A percentile compares a stretch with the other conserved stretches of the same genome.
These are phyloP conservation scores for Malbranchea zuffiana DNA, from an alignment of 2,329 filamentous ascomycete genomes.

Conservation along the genomic window DNA sequence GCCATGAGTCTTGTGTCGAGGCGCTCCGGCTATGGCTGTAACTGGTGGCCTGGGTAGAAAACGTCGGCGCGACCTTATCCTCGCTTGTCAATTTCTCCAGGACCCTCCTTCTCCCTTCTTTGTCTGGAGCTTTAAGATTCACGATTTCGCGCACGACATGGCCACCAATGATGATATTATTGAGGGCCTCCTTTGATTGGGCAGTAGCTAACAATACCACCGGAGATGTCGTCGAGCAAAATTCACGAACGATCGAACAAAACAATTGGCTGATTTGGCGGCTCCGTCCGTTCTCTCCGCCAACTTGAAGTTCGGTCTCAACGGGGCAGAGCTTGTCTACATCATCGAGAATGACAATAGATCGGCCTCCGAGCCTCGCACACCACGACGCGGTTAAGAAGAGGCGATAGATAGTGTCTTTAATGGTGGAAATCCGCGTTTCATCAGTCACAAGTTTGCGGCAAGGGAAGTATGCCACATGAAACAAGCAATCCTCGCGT, in stretches of 20 bases:
- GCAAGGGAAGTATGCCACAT: constrained; percentile 77
- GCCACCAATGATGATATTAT: constrained; percentile 79
- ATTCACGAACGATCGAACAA: constrained; percentile 69
- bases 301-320: constrained; percentile 88
- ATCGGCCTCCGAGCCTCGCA: constrained; percentile 69
- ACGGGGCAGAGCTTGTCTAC: constrained; percentile 84
- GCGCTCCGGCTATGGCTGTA: constrained; percentile 27
- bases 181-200: constrained; percentile 82
- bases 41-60: constrained; percentile 23
- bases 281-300: constrained; percentile 85
- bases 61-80: constrained; percentile 30
- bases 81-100: constrained; percentile 63
- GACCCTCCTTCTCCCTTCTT: constrained; percentile 73
- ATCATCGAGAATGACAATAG: constrained; percentile 82
- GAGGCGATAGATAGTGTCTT: constrained; percentile 70
- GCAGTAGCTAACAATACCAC: constrained; percentile 85
- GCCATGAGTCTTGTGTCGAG: constrained; percentile 54
- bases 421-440: constrained; percentile 77
- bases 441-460: constrained; percentile 83
- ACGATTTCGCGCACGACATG: constrained; percentile 90
- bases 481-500: constrained; percentile 61
- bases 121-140: constrained; percentile 79
- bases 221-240: constrained; percentile 66
- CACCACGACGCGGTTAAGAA: constrained; percentile 91
- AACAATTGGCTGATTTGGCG: constrained; percentile 85